A percentile compares a stretch with the other conserved stretches of the same genome.
Evolutionary conservation across 306 rosid genomes (phyloP).

Genomic region (Carpinus viminea): DNA sequence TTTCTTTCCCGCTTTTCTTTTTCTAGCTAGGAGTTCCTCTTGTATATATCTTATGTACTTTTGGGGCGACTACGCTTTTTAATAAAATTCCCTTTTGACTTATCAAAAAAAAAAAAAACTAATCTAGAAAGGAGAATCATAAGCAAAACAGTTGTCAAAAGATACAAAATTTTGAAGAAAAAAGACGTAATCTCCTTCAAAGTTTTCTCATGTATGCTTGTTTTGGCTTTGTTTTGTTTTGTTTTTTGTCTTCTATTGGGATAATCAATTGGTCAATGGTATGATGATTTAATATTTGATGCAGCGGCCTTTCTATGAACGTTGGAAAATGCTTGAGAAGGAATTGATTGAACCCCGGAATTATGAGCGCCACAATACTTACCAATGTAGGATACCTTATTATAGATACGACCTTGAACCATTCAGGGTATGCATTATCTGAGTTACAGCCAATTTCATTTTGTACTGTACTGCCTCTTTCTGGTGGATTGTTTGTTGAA

Average conservation of each 20-base stretch:
- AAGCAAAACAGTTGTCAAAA: too few relatives aligned
- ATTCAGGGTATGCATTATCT: constrained; percentile 68
- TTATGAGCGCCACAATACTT: constrained; percentile 62
- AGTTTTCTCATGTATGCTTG: background rate
- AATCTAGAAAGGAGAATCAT: too few relatives aligned
- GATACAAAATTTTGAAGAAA: too few relatives aligned
- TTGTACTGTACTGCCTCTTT: constrained; percentile 1
- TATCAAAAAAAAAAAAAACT: too few relatives aligned
- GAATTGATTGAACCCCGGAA: constrained; percentile 97
- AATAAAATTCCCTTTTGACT: too few relatives aligned
- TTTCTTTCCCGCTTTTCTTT: too few relatives aligned
- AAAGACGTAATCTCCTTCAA: too few relatives aligned
- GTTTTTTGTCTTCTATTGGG: background rate
- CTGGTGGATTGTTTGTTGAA: constrained; percentile 28
- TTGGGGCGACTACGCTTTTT: too few relatives aligned
- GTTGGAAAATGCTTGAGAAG: constrained; percentile 98
- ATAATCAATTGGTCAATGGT: constrained; percentile 14
- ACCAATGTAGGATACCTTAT: constrained; percentile 58
- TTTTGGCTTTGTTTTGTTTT: background rate
- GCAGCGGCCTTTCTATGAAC: constrained; percentile 94
- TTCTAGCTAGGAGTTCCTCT: too few relatives aligned
- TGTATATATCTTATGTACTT: too few relatives aligned
- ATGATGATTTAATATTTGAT: constrained; percentile 35
- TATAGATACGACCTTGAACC: constrained; percentile 96
- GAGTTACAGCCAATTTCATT: background rate